Base-by-base conservation (phyloP, 2,329 filamentous ascomycete genomes). In the Myriangium duriaei region DNA sequence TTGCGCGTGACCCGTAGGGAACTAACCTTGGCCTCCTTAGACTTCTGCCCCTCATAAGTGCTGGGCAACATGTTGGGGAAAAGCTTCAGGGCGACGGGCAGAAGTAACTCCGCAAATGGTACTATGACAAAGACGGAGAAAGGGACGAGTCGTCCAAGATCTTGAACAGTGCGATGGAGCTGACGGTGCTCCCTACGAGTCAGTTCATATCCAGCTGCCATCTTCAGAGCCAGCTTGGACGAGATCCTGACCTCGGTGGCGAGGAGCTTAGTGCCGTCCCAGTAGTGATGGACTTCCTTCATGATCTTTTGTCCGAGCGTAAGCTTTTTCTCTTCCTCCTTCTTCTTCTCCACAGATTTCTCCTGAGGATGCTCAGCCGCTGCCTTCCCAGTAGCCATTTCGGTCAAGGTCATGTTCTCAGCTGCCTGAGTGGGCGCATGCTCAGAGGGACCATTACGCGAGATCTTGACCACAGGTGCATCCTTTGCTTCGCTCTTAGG, bases 101-200 rank as follows among this genome's bases (percentile, higher is more conserved):
- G 75, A 31, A 98, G 72, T 24, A 95, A 69, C 64, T 98, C 91
- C 42, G 87, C 91, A 49, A 98, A 93, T 1, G 91, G 91, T 28
- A 98, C 86, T 48, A 98, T 88, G 51, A 98, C 74, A 61, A 98
- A 98, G 49, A 95, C 81, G 5, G 87, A 93, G 61, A 98, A 98
- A 11, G 91, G 91, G 11, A 98, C 82, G 42, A 98, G 67, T 11
- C 91, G 87, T 21, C 76, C 86, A 32, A 98, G 71, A 65, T 98
- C 91, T 61, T 92, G 84, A 11, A 95, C 85, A 9, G 91, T 98
- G 54, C 91, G 76, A 65, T 83, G 79, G 40, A 98, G 69, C 72
- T 96, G 91, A 55, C 87, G 76, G 63, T 91, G 76, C 65, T 98
- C 91, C 65, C 91, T 77, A 46, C 91, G 78, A 42, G 83, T 95